Evolutionary conservation across 2,329 filamentous ascomycete genomes (phyloP).

Genomic region (Scortechinia acanthostroma): DNA sequence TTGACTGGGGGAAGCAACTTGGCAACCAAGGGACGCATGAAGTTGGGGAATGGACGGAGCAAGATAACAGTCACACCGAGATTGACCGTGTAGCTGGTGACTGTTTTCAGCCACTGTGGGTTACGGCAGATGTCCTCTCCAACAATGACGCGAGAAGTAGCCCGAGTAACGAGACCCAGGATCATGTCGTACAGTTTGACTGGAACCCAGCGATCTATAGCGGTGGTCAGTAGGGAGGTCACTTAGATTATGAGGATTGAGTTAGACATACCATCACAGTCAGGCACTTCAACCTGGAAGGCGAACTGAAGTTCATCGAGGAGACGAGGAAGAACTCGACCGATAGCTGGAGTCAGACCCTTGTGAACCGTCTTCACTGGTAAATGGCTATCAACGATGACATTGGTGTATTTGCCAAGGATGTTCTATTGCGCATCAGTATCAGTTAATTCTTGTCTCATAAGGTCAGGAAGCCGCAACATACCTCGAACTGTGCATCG

Average conservation of each 20-base stretch:
- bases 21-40: constrained; percentile 20
- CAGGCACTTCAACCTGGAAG: not conserved
- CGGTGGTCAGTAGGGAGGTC: not conserved
- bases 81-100: constrained; percentile 21
- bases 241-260: not conserved
- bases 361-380: not conserved
- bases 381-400: not conserved
- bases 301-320: constrained; percentile 4
- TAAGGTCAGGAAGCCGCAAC: not conserved
- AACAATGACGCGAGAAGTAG: constrained; percentile 28
- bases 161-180: constrained; percentile 22
- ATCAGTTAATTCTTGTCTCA: not conserved
- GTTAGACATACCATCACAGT: constrained; percentile 1
- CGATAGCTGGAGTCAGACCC: not conserved
- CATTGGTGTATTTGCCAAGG: not conserved
- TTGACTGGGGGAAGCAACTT: constrained; percentile 20
- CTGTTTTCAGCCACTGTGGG: constrained; percentile 23
- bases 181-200: constrained; percentile 6
- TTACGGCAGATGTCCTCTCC: constrained; percentile 23
- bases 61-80: constrained; percentile 17
- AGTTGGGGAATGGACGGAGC: constrained; percentile 20
- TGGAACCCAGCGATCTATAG: not conserved
- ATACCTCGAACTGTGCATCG: not conserved
- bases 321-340: not conserved
- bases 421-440: not conserved